Percentiles rank a stretch among this genome's conserved stretches.
These are phyloP conservation scores for Grosmannia huntii DNA, from an alignment of 2,329 filamentous ascomycete species.

Conservation along the genomic window DNA sequence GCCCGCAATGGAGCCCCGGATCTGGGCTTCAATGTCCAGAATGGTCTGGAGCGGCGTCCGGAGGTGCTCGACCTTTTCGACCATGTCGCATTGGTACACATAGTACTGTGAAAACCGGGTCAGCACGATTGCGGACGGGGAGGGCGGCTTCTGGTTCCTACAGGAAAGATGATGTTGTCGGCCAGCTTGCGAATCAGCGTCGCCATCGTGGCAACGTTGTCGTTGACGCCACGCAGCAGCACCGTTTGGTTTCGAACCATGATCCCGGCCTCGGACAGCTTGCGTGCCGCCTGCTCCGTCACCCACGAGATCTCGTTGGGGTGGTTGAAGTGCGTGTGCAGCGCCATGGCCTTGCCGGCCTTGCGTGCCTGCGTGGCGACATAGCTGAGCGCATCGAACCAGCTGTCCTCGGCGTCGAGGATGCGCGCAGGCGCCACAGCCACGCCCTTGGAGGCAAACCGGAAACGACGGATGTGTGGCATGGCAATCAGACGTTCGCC, in stretches of 20 bases:
- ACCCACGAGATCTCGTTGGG: constrained; percentile 50
- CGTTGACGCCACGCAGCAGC: constrained; percentile 45
- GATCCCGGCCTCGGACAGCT: constrained; percentile 36
- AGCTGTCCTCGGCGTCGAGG: constrained; percentile 35
- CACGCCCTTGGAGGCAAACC: constrained; percentile 49
- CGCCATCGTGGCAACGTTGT: constrained; percentile 38
- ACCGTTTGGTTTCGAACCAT: constrained; percentile 49
- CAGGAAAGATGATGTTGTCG: constrained; percentile 43
- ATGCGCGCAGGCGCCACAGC: constrained; percentile 45
- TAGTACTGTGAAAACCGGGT: constrained; percentile 37
- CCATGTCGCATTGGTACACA: constrained; percentile 54
- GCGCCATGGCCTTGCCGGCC: constrained; percentile 44
- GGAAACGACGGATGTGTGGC: constrained; percentile 44
- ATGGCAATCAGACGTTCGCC: constrained; percentile 43
- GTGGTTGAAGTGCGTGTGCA: constrained; percentile 56
- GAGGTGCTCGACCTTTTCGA: constrained; percentile 46
- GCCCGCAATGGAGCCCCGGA: constrained; percentile 48
- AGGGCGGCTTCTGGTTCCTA: constrained; percentile 17
- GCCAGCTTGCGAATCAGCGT: constrained; percentile 39
- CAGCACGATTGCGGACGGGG: not conserved
- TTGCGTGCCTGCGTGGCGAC: constrained; percentile 36
- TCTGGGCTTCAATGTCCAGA: constrained; percentile 40
- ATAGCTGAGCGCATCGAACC: constrained; percentile 38
- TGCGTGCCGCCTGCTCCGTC: constrained; percentile 35
- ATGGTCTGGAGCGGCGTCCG: constrained; percentile 48